phyloP scores from a whole-genome alignment of 257 asterid species.

The Henckelia pumila region DNA sequence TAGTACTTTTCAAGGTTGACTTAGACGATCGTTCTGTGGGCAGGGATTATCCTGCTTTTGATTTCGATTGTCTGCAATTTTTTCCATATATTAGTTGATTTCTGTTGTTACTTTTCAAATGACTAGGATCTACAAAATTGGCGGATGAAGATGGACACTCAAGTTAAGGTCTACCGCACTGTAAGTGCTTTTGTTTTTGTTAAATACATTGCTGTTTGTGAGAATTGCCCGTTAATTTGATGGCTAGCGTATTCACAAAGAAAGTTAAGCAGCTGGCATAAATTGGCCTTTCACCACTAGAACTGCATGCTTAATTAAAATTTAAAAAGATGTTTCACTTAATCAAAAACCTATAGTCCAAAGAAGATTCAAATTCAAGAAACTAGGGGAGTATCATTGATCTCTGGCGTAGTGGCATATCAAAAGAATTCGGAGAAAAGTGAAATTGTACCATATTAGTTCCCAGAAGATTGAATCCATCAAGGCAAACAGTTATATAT shows the following conservation, averaged over 20 bases:
- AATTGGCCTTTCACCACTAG: neutral
- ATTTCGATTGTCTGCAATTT: neutral
- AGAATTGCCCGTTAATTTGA: neutral
- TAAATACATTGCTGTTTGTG: neutral
- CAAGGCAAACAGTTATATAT: neutral
- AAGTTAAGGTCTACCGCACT: conserved; percentile 72
- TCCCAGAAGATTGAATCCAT: conserved; percentile 10
- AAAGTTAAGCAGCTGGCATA: neutral
- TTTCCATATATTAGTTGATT: no score
- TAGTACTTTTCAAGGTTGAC: neutral
- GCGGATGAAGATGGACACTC: conserved; percentile 82
- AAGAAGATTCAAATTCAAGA: neutral
- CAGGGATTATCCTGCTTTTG: neutral
- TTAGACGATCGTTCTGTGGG: neutral
- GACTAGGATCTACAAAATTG: conserved; percentile 80
- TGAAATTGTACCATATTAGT: neutral
- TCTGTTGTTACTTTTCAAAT: neutral
- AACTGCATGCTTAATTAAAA: conserved; percentile 3
- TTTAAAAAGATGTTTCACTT: neutral
- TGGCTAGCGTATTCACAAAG: neutral
- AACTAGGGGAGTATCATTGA: neutral
- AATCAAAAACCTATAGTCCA: conserved; percentile 7
- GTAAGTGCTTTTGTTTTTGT: conserved; percentile 42
- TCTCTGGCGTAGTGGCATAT: neutral
- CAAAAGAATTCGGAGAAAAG: neutral